phyloP scores from a whole-genome alignment of 164 flowering plant species.

The Paratinospora sagittata region DNA sequence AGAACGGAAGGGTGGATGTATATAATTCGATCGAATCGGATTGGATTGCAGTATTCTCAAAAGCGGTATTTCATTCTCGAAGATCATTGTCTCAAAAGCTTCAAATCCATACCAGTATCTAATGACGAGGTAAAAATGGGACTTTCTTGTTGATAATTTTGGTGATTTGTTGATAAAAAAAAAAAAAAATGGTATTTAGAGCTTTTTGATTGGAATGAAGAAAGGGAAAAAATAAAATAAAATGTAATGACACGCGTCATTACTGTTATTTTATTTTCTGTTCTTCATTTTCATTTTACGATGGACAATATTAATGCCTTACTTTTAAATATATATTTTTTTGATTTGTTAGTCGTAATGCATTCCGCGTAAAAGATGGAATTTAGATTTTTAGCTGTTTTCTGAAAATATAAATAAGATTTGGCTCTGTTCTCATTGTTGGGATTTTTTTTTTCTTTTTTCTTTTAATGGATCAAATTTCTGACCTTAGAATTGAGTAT shows the following conservation, averaged over 20 bases:
- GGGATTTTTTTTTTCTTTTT: too few species aligned
- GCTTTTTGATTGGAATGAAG: background rate
- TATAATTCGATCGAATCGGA: constrained; percentile 55
- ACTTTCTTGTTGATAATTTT: background rate
- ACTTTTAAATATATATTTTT: too few species aligned
- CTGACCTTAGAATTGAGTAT: too few species aligned
- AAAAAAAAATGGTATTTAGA: background rate
- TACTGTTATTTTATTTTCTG: background rate
- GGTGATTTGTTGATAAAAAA: too few species aligned
- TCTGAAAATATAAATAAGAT: background rate
- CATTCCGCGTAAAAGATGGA: background rate
- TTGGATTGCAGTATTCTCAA: constrained; percentile 66
- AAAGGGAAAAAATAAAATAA: background rate
- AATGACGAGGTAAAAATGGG: constrained; percentile 37
- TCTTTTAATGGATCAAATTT: too few species aligned
- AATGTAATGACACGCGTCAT: background rate
- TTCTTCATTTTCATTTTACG: background rate
- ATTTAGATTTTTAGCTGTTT: background rate
- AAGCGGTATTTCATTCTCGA: constrained; percentile 75
- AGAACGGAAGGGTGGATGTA: constrained; percentile 84
- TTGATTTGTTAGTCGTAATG: background rate
- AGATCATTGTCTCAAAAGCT: constrained; percentile 52
- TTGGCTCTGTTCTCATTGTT: too few species aligned
- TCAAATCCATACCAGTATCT: constrained; percentile 51
- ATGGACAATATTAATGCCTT: too few species aligned